These are phyloP conservation scores for Neurospora sp. DNA, from an alignment of 495 filamentous ascomycete species.

Conservation along the genomic window DNA sequence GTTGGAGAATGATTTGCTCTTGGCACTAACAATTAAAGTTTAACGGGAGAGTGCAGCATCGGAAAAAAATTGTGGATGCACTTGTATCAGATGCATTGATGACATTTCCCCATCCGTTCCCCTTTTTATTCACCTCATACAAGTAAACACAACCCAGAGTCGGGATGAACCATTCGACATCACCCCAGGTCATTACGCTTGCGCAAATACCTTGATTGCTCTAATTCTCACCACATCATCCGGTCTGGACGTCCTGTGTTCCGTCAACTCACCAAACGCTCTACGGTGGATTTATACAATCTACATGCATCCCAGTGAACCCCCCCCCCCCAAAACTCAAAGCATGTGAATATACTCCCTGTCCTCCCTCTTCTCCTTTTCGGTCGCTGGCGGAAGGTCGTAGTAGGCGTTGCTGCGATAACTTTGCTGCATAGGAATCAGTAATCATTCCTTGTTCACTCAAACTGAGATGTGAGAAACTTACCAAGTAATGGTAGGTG, in stretches of 20 bases:
- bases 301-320: not conserved
- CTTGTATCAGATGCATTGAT: not conserved
- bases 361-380: conserved; percentile 89
- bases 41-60: not conserved
- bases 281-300: not conserved
- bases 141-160: not conserved
- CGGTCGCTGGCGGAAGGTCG: conserved; percentile 86
- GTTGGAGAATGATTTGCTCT: not conserved
- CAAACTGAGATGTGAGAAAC: conserved; percentile 20
- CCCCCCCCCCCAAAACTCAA: not conserved
- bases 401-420: conserved; percentile 77
- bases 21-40: not conserved
- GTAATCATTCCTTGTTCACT: not conserved
- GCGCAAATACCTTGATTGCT: not conserved
- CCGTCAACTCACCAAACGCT: not conserved
- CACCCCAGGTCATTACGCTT: not conserved
- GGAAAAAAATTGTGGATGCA: not conserved
- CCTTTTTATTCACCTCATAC: not conserved
- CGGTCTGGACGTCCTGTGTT: not conserved
- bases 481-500: conserved; percentile 88
- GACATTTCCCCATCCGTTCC: not conserved
- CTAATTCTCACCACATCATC: not conserved
- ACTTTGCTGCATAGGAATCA: conserved; percentile 51
- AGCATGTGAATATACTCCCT: conserved; percentile 93
- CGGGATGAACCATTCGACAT: not conserved